These are phyloP conservation scores for Botrytis byssoidea DNA, from an alignment of 2,329 filamentous ascomycete species.

Conservation along the genomic window DNA sequence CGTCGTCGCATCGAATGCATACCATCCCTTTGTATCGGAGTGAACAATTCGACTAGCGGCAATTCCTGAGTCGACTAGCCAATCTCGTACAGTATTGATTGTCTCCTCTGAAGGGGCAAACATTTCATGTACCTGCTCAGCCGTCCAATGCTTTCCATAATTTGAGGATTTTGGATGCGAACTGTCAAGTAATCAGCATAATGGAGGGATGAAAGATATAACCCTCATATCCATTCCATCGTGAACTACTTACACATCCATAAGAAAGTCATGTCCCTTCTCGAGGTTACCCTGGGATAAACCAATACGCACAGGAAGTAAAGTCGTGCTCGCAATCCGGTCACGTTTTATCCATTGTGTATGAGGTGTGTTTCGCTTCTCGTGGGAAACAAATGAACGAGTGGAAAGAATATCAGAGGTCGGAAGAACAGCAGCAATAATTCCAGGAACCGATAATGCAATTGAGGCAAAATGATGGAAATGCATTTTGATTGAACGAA, in stretches of 20 bases:
- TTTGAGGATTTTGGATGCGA: constrained; percentile 36
- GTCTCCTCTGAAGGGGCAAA: constrained; percentile 39
- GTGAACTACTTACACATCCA: constrained; percentile 38
- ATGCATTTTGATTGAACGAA: constrained; percentile 19
- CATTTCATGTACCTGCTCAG: constrained; percentile 38
- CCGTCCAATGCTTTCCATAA: constrained; percentile 41
- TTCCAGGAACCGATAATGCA: not conserved
- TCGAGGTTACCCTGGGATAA: constrained; percentile 47
- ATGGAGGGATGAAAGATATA: not conserved
- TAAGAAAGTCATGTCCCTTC: constrained; percentile 44
- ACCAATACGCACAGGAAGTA: constrained; percentile 46
- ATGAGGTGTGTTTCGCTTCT: constrained; percentile 23
- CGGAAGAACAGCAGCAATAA: constrained; percentile 8
- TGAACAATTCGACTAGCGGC: constrained; percentile 37
- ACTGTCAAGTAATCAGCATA: constrained; percentile 22
- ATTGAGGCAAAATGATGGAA: constrained; percentile 9
- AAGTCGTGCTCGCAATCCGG: constrained; percentile 22
- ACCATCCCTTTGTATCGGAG: constrained; percentile 39
- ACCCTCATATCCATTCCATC: not conserved
- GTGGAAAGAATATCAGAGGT: not conserved
- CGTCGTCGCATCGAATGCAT: constrained; percentile 40
- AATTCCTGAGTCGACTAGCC: constrained; percentile 41
- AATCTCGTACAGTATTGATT: constrained; percentile 38
- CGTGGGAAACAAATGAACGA: constrained; percentile 24
- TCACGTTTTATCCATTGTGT: constrained; percentile 27